Evolutionary conservation across 2,329 filamentous ascomycete species (phyloP).

Genomic region (Arthrinium phaeospermum): DNA sequence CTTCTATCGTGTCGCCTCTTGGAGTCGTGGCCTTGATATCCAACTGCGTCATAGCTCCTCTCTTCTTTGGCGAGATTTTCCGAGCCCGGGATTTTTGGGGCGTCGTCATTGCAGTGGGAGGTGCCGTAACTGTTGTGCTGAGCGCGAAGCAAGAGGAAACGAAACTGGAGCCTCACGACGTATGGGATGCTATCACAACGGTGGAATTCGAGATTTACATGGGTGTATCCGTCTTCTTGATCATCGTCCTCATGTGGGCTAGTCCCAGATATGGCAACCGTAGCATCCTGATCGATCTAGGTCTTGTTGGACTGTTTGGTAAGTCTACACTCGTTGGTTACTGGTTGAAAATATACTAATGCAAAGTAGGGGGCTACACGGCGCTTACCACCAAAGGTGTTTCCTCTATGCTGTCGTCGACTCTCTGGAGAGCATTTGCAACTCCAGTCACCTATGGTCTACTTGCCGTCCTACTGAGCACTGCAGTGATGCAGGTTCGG

Average conservation of each 20-base stretch:
- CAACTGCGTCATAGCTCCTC: constrained; percentile 94
- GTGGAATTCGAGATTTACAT: constrained; percentile 93
- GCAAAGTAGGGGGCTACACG: constrained; percentile 81
- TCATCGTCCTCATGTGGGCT: constrained; percentile 77
- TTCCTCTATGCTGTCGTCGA: constrained; percentile 91
- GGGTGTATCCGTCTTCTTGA: constrained; percentile 75
- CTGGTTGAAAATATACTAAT: constrained; percentile 24
- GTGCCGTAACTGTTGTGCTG: constrained; percentile 90
- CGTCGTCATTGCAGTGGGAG: constrained; percentile 83
- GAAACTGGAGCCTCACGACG: constrained; percentile 87
- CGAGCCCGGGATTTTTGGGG: constrained; percentile 85
- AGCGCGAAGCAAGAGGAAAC: constrained; percentile 89
- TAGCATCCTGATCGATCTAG: constrained; percentile 89
- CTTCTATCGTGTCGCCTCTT: constrained; percentile 94
- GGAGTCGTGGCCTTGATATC: constrained; percentile 97
- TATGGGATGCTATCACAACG: constrained; percentile 86
- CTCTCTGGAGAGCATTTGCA: constrained; percentile 84
- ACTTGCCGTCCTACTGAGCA: constrained; percentile 77
- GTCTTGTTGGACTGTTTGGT: constrained; percentile 93
- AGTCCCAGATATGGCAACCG: constrained; percentile 84
- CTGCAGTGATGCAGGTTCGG: constrained; percentile 94
- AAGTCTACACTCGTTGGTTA: constrained; percentile 41
- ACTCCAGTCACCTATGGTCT: constrained; percentile 92
- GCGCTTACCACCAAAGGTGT: constrained; percentile 95
- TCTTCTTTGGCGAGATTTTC: constrained; percentile 91